phyloP scores from a whole-genome alignment of 2,329 filamentous ascomycete genomes.

The Acrocalymma vagum region DNA sequence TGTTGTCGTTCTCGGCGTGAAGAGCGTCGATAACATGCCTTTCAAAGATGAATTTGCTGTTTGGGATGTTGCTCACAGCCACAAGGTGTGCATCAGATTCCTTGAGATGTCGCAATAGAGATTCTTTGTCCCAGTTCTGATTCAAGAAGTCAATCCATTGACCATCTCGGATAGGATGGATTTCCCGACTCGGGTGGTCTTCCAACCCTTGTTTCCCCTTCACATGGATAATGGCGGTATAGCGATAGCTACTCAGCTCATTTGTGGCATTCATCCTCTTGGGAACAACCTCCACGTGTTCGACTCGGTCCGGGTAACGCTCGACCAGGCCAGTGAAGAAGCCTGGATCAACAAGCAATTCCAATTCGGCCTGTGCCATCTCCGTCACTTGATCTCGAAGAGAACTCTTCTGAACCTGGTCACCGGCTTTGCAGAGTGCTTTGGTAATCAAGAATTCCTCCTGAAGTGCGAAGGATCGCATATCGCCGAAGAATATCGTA shows the following conservation, averaged over 20 bases:
- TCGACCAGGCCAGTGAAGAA: constrained; percentile 9
- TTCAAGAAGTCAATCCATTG: too few relatives aligned
- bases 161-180: too few relatives aligned
- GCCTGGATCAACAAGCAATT: constrained; percentile 13
- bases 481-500: constrained; percentile 13
- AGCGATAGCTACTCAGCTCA: constrained; percentile 16
- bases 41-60: too few relatives aligned
- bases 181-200: too few relatives aligned
- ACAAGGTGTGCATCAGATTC: too few relatives aligned
- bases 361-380: not conserved
- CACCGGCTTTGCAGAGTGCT: constrained; percentile 6
- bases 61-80: too few relatives aligned
- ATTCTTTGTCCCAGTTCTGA: too few relatives aligned
- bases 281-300: constrained; percentile 15
- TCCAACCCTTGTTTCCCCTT: too few relatives aligned
- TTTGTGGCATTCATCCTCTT: constrained; percentile 17
- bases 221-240: constrained; percentile 8
- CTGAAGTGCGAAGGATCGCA: constrained; percentile 10
- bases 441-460: constrained; percentile 8
- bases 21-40: too few relatives aligned
- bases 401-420: too few relatives aligned
- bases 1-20: too few relatives aligned
- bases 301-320: constrained; percentile 1
- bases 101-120: too few relatives aligned
- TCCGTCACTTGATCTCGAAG: constrained; percentile 1